Percentiles rank a stretch among this genome's conserved stretches.
Evolutionary conservation across 2,329 filamentous ascomycete genomes (phyloP).

Genomic region (Xylariaceae sp.): DNA sequence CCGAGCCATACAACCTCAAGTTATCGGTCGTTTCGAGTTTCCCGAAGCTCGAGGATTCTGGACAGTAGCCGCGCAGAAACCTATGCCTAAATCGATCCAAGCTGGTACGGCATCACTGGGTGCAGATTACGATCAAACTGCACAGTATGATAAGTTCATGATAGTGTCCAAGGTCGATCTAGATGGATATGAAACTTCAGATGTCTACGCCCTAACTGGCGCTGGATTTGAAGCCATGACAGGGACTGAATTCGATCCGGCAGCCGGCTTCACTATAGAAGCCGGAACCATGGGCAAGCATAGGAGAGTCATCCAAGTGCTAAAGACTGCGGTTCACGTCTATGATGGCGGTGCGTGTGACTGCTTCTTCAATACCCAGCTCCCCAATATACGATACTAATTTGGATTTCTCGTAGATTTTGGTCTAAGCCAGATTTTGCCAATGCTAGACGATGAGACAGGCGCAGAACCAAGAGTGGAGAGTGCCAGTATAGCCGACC

Average conservation of each 20-base stretch:
- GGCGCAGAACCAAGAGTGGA: constrained; percentile 75
- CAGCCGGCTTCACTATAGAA: constrained; percentile 81
- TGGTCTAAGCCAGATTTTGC: constrained; percentile 83
- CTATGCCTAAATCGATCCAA: constrained; percentile 57
- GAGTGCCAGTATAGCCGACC: constrained; percentile 79
- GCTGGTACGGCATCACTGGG: constrained; percentile 44
- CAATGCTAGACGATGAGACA: constrained; percentile 87
- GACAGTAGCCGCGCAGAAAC: constrained; percentile 70
- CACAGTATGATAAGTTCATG: constrained; percentile 72
- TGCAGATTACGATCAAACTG: constrained; percentile 53
- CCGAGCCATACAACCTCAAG: constrained; percentile 69
- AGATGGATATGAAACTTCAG: constrained; percentile 69
- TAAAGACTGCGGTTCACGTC: constrained; percentile 80
- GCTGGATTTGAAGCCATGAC: constrained; percentile 70
- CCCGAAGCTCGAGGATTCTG: constrained; percentile 73
- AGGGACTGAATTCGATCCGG: constrained; percentile 87
- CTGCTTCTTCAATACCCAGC: neutral
- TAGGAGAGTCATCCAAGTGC: constrained; percentile 79
- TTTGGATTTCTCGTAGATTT: constrained; percentile 55
- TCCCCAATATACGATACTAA: constrained; percentile 5
- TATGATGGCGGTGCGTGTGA: constrained; percentile 76
- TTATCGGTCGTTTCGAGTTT: constrained; percentile 67
- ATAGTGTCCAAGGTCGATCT: constrained; percentile 71
- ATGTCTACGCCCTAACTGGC: constrained; percentile 71
- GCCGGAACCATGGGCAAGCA: constrained; percentile 78